Evolutionary conservation across 768 basidiomycete genomes (phyloP).

Genomic region (Podaxis pistillaris): DNA sequence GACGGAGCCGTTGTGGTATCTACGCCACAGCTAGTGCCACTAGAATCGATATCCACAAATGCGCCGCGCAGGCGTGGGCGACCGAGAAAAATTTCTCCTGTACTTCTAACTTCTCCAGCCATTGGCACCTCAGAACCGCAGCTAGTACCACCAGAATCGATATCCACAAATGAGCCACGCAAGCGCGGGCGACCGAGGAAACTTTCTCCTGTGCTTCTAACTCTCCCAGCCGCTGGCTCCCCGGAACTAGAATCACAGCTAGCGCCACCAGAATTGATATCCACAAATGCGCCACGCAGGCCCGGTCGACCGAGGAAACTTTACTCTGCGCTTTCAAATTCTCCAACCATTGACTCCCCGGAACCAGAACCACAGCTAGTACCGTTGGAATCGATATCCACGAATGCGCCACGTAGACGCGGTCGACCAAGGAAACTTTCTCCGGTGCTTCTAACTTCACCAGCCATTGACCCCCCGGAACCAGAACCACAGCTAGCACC

Average conservation of each 20-base stretch:
- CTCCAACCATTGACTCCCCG: background rate
- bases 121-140: background rate
- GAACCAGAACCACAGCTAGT: background rate
- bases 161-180: background rate
- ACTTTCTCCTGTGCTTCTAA: background rate
- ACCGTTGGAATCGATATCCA: background rate
- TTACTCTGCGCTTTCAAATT: background rate
- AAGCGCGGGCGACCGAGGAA: constrained; percentile 7
- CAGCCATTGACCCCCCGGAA: background rate
- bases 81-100: background rate
- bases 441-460: background rate
- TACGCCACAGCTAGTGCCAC: background rate
- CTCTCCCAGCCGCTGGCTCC: background rate
- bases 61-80: background rate
- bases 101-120: background rate
- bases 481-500: background rate
- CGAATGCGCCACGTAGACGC: background rate
- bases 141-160: background rate
- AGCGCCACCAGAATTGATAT: background rate
- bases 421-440: background rate
- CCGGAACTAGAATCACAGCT: background rate
- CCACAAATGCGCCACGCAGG: background rate
- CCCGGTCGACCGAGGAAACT: background rate
- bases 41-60: background rate
- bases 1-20: background rate